Evolutionary conservation across 2,329 filamentous ascomycete genomes (phyloP).

Genomic region (Metarhizium anisopliae): DNA sequence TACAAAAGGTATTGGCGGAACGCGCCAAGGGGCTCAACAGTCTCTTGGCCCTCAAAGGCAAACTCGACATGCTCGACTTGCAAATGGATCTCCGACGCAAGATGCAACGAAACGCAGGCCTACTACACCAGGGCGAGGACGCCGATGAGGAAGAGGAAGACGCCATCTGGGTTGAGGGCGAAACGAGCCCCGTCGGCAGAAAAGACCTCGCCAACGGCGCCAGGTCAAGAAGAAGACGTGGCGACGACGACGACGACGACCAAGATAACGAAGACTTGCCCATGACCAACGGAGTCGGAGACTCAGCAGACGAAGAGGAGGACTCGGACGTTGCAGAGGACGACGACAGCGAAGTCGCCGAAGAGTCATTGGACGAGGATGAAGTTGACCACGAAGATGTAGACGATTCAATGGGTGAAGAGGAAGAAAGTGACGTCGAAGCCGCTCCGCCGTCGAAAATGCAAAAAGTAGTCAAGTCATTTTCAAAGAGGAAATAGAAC

Average conservation of each 20-base stretch:
- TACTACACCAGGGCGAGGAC: slow-evolving; percentile 36
- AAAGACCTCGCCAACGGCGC: slow-evolving; percentile 24
- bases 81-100: slow-evolving; percentile 74
- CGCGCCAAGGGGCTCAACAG: slow-evolving; percentile 74
- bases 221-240: slow-evolving; percentile 27
- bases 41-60: slow-evolving; percentile 82
- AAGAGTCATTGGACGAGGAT: slow-evolving; percentile 46
- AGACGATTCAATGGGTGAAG: slow-evolving; percentile 45
- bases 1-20: slow-evolving; percentile 83
- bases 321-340: slow-evolving; percentile 26
- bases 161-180: slow-evolving; percentile 81
- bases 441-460: slow-evolving; percentile 38
- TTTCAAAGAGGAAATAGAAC: slow-evolving; percentile 26
- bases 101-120: slow-evolving; percentile 42
- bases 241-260: slow-evolving; percentile 44
- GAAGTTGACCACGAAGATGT: slow-evolving; percentile 52
- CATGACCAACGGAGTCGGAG: slow-evolving; percentile 45
- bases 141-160: slow-evolving; percentile 54
- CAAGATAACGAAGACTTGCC: slow-evolving; percentile 53
- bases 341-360: slow-evolving; percentile 36
- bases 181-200: slow-evolving; percentile 47
- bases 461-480: slow-evolving; percentile 28
- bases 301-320: slow-evolving; percentile 25
- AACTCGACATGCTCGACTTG: slow-evolving; percentile 86
- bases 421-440: slow-evolving; percentile 43